Conservation (phyloP, 257 asterid species). For the Gentiana macrophylla region DNA sequence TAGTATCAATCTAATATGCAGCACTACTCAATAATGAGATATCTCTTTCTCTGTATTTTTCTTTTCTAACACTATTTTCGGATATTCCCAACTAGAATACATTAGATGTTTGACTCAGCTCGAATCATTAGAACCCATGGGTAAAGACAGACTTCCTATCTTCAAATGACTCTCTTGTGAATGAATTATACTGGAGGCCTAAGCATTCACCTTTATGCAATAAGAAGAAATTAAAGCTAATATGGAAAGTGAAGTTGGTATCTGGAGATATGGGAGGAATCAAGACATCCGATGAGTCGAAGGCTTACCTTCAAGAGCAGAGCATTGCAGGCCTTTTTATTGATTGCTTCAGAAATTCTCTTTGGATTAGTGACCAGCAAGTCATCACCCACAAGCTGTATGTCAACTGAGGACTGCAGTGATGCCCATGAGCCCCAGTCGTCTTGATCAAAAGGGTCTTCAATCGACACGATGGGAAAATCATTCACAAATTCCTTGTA, state of each 20-base stretch:
- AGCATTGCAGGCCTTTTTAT: slow-evolving; percentile 93
- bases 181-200: background rate
- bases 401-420: slow-evolving; percentile 71
- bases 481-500: slow-evolving; percentile 76
- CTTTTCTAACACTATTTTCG: too few species aligned
- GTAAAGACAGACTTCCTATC: too few species aligned
- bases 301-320: slow-evolving; percentile 63
- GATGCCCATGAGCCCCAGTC: slow-evolving; percentile 95
- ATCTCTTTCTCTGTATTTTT: too few species aligned
- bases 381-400: slow-evolving; percentile 94
- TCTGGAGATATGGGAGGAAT: background rate
- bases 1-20: too few species aligned
- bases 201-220: background rate
- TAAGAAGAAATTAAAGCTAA: background rate
- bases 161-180: too few species aligned
- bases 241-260: background rate
- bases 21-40: too few species aligned
- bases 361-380: slow-evolving; percentile 93
- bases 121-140: too few species aligned
- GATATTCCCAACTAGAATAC: too few species aligned
- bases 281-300: background rate
- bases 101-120: too few species aligned
- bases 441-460: slow-evolving; percentile 99
- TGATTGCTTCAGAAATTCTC: slow-evolving; percentile 79
- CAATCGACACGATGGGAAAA: slow-evolving; percentile 94